Percentiles rank a stretch among this genome's conserved stretches.
Conservation (phyloP, 345 rosid species). For the Arabidopsis suecica region DNA sequence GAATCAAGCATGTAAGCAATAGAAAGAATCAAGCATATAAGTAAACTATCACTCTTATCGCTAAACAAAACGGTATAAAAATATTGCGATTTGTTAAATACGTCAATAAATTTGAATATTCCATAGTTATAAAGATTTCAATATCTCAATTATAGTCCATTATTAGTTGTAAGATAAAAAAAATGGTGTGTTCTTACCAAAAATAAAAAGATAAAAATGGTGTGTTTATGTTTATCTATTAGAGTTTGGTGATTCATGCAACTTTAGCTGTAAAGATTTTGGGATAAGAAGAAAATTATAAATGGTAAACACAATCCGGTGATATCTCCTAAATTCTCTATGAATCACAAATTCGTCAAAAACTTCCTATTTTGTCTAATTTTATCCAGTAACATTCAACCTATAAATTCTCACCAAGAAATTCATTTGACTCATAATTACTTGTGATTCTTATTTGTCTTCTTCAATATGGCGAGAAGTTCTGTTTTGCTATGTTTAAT, state of each 20-base stretch:
- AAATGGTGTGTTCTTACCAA: too few species aligned
- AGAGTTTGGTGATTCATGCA: constrained; percentile 37
- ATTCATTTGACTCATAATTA: constrained; percentile 22
- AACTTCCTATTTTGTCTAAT: constrained; percentile 30
- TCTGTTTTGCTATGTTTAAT: constrained; percentile 36
- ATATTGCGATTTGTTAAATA: neutral
- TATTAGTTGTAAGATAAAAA: neutral
- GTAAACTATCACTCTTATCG: constrained; percentile 16
- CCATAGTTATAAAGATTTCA: neutral
- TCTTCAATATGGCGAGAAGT: constrained; percentile 41
- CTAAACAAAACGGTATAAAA: constrained; percentile 10
- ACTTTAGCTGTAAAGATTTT: constrained; percentile 7
- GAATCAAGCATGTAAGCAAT: neutral
- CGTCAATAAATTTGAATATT: neutral
- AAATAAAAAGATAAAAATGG: neutral
- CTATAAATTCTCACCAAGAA: constrained; percentile 33
- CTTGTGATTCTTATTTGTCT: neutral
- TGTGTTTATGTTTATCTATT: constrained; percentile 11
- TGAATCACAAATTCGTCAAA: constrained; percentile 37
- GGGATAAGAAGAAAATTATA: neutral
- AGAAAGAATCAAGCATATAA: constrained; percentile 11
- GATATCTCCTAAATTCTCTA: constrained; percentile 41
- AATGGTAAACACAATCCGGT: constrained; percentile 22
- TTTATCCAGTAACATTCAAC: constrained; percentile 27
- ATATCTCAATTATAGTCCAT: constrained; percentile 5